Evolutionary conservation across 768 basidiomycete genomes (phyloP).

Genomic region (Agrocybe chaxingu): DNA sequence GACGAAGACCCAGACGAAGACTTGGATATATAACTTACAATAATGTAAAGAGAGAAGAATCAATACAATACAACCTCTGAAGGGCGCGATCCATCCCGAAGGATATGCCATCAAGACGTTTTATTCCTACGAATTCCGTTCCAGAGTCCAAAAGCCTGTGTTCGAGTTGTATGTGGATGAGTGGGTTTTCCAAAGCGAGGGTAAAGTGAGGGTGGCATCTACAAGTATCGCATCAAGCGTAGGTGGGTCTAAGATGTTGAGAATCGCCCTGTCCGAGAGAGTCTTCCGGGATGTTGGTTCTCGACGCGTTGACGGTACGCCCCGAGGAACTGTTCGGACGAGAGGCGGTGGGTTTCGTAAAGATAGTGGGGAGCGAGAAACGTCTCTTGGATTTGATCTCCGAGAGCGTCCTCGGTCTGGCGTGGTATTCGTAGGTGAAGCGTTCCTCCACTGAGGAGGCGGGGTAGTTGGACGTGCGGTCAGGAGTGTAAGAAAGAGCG

Average conservation of each 20-base stretch:
- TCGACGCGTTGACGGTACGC: neutral
- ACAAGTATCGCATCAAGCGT: no score
- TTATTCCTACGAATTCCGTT: no score
- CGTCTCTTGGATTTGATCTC: constrained; percentile 36
- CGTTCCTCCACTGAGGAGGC: constrained; percentile 10
- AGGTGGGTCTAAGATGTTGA: no score
- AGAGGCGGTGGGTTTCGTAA: constrained; percentile 12
- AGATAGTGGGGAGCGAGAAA: constrained; percentile 29
- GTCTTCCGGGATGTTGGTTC: no score
- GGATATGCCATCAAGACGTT: no score
- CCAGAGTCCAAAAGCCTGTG: no score
- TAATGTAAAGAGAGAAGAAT: neutral
- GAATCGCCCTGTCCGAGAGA: no score
- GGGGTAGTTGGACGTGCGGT: constrained; percentile 3
- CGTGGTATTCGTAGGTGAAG: constrained; percentile 15
- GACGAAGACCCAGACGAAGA: constrained; percentile 97
- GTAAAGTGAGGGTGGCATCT: no score
- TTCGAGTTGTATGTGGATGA: no score
- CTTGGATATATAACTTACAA: constrained; percentile 60
- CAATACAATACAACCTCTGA: neutral
- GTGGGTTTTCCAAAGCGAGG: no score
- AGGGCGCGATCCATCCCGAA: no score
- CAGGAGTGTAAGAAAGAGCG: constrained; percentile 10
- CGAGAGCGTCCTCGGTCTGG: constrained; percentile 27
- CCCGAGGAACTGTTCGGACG: constrained; percentile 10